Percentiles rank a stretch among this genome's conserved stretches.
These are phyloP conservation scores for Xylaria flabelliformis DNA, from an alignment of 495 filamentous ascomycete species.

Conservation along the genomic window DNA sequence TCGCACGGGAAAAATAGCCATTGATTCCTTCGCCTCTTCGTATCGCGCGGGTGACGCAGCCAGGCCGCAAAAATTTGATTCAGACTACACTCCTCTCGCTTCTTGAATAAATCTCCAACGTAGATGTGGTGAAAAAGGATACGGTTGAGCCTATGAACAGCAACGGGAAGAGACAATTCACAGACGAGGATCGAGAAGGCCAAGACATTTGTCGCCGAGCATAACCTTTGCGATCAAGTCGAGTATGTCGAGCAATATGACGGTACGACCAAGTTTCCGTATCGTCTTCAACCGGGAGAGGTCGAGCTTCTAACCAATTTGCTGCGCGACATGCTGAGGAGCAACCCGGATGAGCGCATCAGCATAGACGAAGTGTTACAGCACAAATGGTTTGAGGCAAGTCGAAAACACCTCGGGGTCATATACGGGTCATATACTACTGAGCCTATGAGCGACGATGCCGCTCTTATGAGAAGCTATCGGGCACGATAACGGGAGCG, in stretches of 20 bases:
- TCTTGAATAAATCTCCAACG: neutral
- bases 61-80: neutral
- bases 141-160: neutral
- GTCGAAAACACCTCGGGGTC: neutral
- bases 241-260: conserved; percentile 11
- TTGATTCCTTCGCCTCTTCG: neutral
- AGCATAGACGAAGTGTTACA: conserved; percentile 5
- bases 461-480: no score
- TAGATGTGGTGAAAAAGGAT: neutral
- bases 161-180: neutral
- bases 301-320: conserved; percentile 9
- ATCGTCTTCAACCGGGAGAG: conserved; percentile 21
- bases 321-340: conserved; percentile 21
- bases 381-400: neutral
- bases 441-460: neutral
- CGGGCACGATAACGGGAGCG: neutral
- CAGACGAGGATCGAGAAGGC: neutral
- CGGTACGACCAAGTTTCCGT: conserved; percentile 17
- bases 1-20: conserved; percentile 8
- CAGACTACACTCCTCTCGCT: conserved; percentile 9
- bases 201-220: neutral
- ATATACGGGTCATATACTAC: neutral
- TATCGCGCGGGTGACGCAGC: neutral
- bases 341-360: conserved; percentile 29
- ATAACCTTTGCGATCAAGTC: neutral